phyloP scores from a whole-genome alignment of 2,329 filamentous ascomycete genomes.

The Cadophora gregata region DNA sequence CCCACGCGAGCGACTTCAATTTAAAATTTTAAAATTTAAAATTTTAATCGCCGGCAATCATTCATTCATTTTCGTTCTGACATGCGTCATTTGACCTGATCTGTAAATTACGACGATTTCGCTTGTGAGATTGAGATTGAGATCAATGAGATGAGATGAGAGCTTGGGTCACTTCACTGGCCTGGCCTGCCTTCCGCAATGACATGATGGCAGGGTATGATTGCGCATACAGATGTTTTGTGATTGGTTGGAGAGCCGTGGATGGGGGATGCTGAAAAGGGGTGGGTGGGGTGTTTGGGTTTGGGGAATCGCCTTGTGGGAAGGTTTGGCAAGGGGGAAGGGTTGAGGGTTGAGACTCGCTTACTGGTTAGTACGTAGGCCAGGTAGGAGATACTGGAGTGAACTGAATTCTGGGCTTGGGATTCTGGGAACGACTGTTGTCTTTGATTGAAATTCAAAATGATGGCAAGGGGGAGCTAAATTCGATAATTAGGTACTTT shows the following conservation, averaged over 20 bases:
- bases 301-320: neutral
- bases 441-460: no score
- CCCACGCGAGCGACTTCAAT: neutral
- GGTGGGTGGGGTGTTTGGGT: no score
- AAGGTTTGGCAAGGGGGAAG: no score
- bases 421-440: no score
- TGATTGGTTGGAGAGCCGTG: neutral
- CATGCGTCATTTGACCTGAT: neutral
- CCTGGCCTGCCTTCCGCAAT: neutral
- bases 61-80: neutral
- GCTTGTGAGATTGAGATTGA: neutral
- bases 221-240: neutral
- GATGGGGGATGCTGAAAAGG: neutral
- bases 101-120: neutral
- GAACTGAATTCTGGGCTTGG: neutral
- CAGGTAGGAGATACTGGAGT: no score
- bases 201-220: neutral
- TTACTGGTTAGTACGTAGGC: no score
- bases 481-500: no score
- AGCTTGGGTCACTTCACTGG: neutral
- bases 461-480: no score
- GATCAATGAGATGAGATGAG: neutral
- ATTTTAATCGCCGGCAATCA: neutral
- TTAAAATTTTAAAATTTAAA: no score
- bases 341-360: neutral